Evolutionary conservation across 225 moss, liverwort and hornwort species (phyloP).

Genomic region (Climacium dendroides): DNA sequence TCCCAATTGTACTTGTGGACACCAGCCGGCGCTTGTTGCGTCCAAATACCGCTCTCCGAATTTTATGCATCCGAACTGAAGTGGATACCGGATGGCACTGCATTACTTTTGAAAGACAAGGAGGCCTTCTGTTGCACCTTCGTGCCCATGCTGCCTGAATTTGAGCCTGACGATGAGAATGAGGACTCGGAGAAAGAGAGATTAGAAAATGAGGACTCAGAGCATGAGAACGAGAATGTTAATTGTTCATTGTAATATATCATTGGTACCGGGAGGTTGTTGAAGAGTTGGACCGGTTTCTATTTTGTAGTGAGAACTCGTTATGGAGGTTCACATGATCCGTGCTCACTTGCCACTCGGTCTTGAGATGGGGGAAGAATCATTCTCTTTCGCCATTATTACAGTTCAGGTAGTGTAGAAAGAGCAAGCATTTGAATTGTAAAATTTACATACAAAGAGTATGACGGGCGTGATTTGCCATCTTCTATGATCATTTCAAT

Average conservation of each 20-base stretch:
- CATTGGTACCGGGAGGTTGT: not conserved
- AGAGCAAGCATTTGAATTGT: constrained; percentile 25
- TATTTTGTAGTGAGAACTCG: not conserved
- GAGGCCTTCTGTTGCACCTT: constrained; percentile 93
- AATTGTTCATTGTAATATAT: constrained; percentile 16
- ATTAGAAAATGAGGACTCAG: constrained; percentile 5
- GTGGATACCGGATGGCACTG: constrained; percentile 88
- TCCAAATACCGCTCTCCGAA: constrained; percentile 71
- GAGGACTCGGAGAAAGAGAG: constrained; percentile 16
- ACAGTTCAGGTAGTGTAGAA: constrained; percentile 33
- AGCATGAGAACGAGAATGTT: constrained; percentile 1
- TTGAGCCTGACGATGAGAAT: constrained; percentile 40
- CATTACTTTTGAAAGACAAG: constrained; percentile 76
- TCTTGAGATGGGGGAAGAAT: constrained; percentile 17
- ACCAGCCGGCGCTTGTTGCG: constrained; percentile 84
- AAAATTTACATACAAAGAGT: constrained; percentile 4
- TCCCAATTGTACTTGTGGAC: constrained; percentile 88
- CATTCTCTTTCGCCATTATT: constrained; percentile 9
- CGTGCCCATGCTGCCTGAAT: constrained; percentile 73
- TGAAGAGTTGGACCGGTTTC: not conserved
- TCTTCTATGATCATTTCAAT: not conserved
- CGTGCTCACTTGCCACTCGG: constrained; percentile 34
- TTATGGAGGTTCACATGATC: not conserved
- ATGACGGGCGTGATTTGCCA: constrained; percentile 9
- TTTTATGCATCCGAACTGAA: constrained; percentile 75